A percentile compares a stretch with the other conserved stretches of the same genome.
Evolutionary conservation across 2,329 filamentous ascomycete species (phyloP).

Genomic region (Aureobasidium musti): DNA sequence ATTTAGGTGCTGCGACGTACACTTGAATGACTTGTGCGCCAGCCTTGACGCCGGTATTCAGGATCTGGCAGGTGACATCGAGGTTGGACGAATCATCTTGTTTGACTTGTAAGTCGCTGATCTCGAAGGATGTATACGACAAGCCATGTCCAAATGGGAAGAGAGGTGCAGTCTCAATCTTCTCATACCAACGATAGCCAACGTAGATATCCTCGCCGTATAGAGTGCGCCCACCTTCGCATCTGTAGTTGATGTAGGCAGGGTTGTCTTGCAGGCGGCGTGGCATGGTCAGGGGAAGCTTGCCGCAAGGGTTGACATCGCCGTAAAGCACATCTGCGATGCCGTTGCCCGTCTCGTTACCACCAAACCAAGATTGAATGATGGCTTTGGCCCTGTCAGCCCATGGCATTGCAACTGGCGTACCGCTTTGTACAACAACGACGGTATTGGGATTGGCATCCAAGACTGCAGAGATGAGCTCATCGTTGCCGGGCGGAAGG

Average conservation of each 20-base stretch:
- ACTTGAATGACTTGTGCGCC: constrained; percentile 68
- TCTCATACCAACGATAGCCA: constrained; percentile 84
- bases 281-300: constrained; percentile 80
- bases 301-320: constrained; percentile 70
- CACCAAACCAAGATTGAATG: constrained; percentile 51
- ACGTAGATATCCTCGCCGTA: constrained; percentile 77
- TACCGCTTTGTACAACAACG: constrained; percentile 76
- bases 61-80: constrained; percentile 44
- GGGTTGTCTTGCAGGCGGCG: constrained; percentile 67
- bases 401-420: constrained; percentile 57
- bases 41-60: constrained; percentile 58
- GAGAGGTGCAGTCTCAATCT: constrained; percentile 66
- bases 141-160: constrained; percentile 84
- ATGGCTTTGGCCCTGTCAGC: constrained; percentile 31
- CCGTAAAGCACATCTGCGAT: constrained; percentile 76
- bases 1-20: constrained; percentile 65
- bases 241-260: constrained; percentile 41
- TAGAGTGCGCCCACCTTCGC: constrained; percentile 65
- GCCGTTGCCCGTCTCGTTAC: constrained; percentile 79
- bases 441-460: constrained; percentile 68
- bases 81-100: background rate
- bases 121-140: constrained; percentile 69
- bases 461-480: constrained; percentile 54
- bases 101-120: background rate
- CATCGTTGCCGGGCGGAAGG: constrained; percentile 45